Conservation (phyloP, 1,284 basidiomycete genomes). For the Leccinum pachyderme region DNA sequence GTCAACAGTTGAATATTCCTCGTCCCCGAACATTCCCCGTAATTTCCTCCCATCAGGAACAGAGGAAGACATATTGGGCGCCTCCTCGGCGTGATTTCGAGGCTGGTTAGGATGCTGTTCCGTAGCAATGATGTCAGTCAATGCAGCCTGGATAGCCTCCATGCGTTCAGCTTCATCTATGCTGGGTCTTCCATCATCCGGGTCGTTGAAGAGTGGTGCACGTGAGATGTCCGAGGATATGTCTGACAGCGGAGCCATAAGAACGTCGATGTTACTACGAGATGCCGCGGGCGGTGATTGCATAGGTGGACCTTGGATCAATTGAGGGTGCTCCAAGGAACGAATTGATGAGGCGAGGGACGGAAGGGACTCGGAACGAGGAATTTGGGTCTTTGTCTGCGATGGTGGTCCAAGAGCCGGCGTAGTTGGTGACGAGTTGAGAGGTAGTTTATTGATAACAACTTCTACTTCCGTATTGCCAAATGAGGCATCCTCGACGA, state of each 20-base stretch:
- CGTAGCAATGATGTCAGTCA: constrained; percentile 90
- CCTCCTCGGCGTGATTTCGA: constrained; percentile 12
- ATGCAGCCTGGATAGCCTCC: constrained; percentile 90
- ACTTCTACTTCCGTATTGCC: constrained; percentile 23
- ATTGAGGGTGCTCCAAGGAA: constrained; percentile 9
- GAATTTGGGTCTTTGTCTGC: constrained; percentile 24
- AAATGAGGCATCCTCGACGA: constrained; percentile 70
- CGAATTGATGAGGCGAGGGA: constrained; percentile 26
- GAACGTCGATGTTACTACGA: constrained; percentile 65
- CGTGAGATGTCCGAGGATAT: constrained; percentile 50
- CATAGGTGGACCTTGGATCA: constrained; percentile 15
- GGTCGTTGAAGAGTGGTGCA: constrained; percentile 78
- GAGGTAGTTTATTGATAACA: constrained; percentile 23
- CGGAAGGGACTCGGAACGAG: constrained; percentile 43
- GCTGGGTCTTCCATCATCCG: constrained; percentile 59
- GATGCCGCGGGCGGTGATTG: constrained; percentile 34
- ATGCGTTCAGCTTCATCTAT: constrained; percentile 76
- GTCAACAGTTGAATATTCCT: constrained; percentile 36
- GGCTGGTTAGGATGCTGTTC: constrained; percentile 51
- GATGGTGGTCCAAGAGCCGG: constrained; percentile 13
- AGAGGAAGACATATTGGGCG: constrained; percentile 4
- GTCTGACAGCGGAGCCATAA: constrained; percentile 69
- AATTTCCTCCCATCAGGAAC: constrained; percentile 19
- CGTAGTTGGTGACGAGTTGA: constrained; percentile 16
- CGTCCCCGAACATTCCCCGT: constrained; percentile 37